Evolutionary conservation across 2,329 filamentous ascomycete species (phyloP), one percentile per base, ranked within the genome.

Genomic region (Fusarium sp.): DNA sequence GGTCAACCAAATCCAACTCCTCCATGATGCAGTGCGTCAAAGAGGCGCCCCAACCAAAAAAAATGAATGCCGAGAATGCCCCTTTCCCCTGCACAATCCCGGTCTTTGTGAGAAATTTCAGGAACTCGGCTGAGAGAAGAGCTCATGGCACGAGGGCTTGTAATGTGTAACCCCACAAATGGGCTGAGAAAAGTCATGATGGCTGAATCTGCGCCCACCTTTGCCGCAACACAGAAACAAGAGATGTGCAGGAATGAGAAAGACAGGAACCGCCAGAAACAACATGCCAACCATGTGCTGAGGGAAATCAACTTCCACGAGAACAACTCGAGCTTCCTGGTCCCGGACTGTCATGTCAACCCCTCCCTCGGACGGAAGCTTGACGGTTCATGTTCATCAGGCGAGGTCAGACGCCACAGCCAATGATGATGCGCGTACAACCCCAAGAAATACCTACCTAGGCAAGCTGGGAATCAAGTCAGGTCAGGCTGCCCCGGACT

Each of bases 141-240:
- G 41, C 30, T 56, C 58, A 43, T 50, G 61, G 52, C 35, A 57
- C 30, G 43, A 70, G 54, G 18, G 34, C 18, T 39, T 63, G 39
- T 11, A 54, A 54, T 54, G 60, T 54, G 62, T 52, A 66, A 72
- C 69, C 64, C 72, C 67, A 66, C 67, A 68, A 62, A 72, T 60
- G 65, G 58, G 43, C 62, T 39, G 27, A 67, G 52, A 52, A 52
- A 54, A 43, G 34, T n/a, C 56, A 68, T 66, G 39, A 74, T 58
- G 66, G 56, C 34, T 34, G 48, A 27, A 2, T 37, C 45, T 60
- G 35, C 56, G 56, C 48, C 72, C 52, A 43, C 64, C n/a, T 57
- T 23, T 70, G 37, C 39, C 48, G 68, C 43, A 14, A 63, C 13
- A 16, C 16, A 20, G 41, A 10, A 18, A 32, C 48, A 52, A 52